Evolutionary conservation across 2,329 filamentous ascomycete species (phyloP).

Genomic region (Penicillium frequentans): DNA sequence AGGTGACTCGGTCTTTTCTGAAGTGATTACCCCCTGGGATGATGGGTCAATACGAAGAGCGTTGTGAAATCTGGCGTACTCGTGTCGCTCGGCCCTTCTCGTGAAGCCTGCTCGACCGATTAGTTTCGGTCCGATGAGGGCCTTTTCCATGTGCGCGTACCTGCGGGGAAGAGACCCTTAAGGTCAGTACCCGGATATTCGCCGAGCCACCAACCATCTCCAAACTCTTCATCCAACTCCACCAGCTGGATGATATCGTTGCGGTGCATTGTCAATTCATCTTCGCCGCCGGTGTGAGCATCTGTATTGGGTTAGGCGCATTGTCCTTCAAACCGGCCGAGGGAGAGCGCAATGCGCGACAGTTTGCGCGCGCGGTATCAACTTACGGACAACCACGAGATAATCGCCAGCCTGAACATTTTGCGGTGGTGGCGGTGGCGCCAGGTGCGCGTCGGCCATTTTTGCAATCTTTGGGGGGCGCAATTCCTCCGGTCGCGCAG

Average conservation of each 20-base stretch:
- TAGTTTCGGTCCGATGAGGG: not conserved
- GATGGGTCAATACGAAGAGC: conserved; percentile 8
- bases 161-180: conserved; percentile 51
- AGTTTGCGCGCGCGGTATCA: conserved; percentile 7
- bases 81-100: conserved; percentile 14
- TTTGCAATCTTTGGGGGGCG: conserved; percentile 1
- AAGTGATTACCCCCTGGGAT: conserved; percentile 2
- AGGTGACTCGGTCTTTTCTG: conserved; percentile 13
- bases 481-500: conserved; percentile 14
- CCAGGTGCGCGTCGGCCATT: conserved; percentile 14
- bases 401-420: conserved; percentile 43
- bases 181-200: conserved; percentile 43
- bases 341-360: conserved; percentile 7
- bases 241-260: conserved; percentile 65
- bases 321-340: conserved; percentile 1
- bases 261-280: conserved; percentile 86
- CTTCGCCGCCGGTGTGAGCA: conserved; percentile 88
- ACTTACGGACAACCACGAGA: conserved; percentile 49
- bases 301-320: conserved; percentile 55
- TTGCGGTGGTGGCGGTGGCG: conserved; percentile 31
- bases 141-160: conserved; percentile 28
- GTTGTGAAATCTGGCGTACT: conserved; percentile 10
- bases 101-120: conserved; percentile 19
- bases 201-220: conserved; percentile 66
- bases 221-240: conserved; percentile 66